Evolutionary conservation across 495 filamentous ascomycete species (phyloP).

Genomic region (Tuber brumale): DNA sequence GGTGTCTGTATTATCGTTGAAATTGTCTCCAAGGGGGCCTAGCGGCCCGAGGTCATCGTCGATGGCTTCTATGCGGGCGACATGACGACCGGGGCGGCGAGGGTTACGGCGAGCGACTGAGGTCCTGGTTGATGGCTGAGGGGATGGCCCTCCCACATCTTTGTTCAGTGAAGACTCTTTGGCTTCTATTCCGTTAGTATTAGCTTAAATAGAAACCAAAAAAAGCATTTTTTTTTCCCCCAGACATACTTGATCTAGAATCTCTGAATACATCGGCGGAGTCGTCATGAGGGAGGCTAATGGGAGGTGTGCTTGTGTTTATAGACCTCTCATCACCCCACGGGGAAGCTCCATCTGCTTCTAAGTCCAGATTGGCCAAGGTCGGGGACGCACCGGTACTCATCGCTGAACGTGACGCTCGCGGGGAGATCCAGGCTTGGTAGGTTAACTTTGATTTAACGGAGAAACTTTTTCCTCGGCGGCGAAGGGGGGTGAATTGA

Average conservation of each 20-base stretch:
- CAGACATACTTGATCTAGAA: not conserved
- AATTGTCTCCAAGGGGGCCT: slow-evolving; percentile 67
- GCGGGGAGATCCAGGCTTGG: slow-evolving; percentile 4
- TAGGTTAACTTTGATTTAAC: not conserved
- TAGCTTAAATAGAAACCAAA: not conserved
- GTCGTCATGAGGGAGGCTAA: slow-evolving; percentile 12
- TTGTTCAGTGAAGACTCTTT: slow-evolving; percentile 5
- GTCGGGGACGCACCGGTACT: slow-evolving; percentile 38
- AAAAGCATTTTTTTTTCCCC: not conserved
- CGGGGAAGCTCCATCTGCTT: slow-evolving; percentile 38
- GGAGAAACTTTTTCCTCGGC: not conserved
- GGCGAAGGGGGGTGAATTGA: not conserved
- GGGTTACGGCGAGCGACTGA: slow-evolving; percentile 31
- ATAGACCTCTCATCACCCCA: slow-evolving; percentile 41
- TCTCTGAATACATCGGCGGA: slow-evolving; percentile 19
- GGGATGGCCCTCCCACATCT: slow-evolving; percentile 4
- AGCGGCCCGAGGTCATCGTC: slow-evolving; percentile 90
- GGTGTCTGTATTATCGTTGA: slow-evolving; percentile 44
- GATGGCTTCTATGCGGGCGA: slow-evolving; percentile 57
- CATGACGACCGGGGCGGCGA: slow-evolving; percentile 39
- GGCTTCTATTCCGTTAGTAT: not conserved
- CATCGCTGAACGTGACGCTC: slow-evolving; percentile 21
- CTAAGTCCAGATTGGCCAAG: slow-evolving; percentile 34
- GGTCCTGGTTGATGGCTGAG: slow-evolving; percentile 8
- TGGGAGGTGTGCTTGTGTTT: slow-evolving; percentile 30